Evolutionary conservation across 306 rosid genomes (phyloP).

Genomic region (Cicer yamashitae): DNA sequence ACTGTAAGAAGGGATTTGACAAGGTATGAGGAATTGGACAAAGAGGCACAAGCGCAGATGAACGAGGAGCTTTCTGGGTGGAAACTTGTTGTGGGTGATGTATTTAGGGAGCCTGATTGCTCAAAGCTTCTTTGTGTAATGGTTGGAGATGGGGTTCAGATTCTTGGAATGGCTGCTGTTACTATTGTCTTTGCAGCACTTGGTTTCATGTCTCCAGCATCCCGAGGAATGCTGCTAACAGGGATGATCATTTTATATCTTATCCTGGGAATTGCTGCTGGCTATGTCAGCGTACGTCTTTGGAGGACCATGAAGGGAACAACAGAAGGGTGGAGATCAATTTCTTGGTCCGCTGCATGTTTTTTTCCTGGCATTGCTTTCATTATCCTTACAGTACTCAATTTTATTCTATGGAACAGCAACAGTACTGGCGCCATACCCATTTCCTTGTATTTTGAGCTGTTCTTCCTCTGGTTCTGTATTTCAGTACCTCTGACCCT

Average conservation of each 20-base stretch:
- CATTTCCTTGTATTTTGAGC: slow-evolving; percentile 75
- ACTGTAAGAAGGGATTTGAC: slow-evolving; percentile 92
- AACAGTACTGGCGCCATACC: slow-evolving; percentile 88
- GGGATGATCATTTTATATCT: slow-evolving; percentile 93
- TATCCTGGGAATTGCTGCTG: slow-evolving; percentile 79
- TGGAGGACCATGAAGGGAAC: slow-evolving; percentile 91
- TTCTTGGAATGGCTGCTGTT: slow-evolving; percentile 84
- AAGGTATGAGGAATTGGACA: slow-evolving; percentile 88
- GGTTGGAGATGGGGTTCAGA: slow-evolving; percentile 92
- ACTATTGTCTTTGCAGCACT: slow-evolving; percentile 85
- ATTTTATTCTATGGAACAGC: slow-evolving; percentile 88
- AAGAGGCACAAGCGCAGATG: slow-evolving; percentile 94
- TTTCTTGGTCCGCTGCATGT: slow-evolving; percentile 82
- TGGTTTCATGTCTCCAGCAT: slow-evolving; percentile 69
- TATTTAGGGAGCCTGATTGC: slow-evolving; percentile 82
- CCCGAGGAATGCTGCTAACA: slow-evolving; percentile 81
- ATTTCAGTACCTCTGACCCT: slow-evolving; percentile 91
- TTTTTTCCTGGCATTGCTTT: slow-evolving; percentile 88
- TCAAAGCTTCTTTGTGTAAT: slow-evolving; percentile 85
- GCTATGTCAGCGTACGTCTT: slow-evolving; percentile 82
- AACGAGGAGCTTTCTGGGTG: slow-evolving; percentile 96
- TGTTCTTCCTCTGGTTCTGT: slow-evolving; percentile 89
- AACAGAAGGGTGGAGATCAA: slow-evolving; percentile 84
- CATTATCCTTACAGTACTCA: slow-evolving; percentile 68
- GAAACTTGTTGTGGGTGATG: slow-evolving; percentile 96